These are phyloP conservation scores for Hibiscus syriacus DNA, from an alignment of 345 rosid species.

Conservation along the genomic window DNA sequence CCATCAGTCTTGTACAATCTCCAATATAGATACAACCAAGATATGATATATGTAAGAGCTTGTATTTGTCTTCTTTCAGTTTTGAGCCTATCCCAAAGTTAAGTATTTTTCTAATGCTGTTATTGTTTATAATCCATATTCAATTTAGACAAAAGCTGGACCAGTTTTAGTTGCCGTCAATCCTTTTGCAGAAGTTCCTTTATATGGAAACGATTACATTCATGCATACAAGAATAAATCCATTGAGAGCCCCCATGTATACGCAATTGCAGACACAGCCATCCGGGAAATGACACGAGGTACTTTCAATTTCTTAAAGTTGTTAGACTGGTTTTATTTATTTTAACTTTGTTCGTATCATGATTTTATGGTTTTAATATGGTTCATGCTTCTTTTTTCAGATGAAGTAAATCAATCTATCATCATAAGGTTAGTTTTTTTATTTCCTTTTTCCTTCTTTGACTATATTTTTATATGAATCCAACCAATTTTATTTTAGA, in stretches of 20 bases:
- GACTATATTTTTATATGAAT: not conserved
- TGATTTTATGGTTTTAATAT: conserved; percentile 16
- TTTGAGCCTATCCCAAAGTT: conserved; percentile 9
- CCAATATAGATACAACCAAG: conserved; percentile 75
- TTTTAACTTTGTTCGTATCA: not conserved
- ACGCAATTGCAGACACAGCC: conserved; percentile 91
- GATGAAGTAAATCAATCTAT: conserved; percentile 99
- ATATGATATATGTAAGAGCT: conserved; percentile 87
- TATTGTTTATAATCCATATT: conserved; percentile 15
- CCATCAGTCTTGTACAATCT: conserved; percentile 93
- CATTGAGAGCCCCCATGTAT: conserved; percentile 19
- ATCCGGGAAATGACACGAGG: conserved; percentile 97
- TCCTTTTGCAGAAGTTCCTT: conserved; percentile 88
- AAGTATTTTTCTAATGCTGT: conserved; percentile 8
- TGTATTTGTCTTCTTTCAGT: conserved; percentile 4
- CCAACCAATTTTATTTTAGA: not conserved
- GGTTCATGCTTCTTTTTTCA: conserved; percentile 29
- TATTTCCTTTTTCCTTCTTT: not conserved
- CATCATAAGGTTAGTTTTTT: conserved; percentile 83
- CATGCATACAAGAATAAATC: conserved; percentile 79
- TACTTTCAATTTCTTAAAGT: conserved; percentile 24
- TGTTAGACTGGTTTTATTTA: conserved; percentile 6
- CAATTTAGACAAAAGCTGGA: conserved; percentile 88
- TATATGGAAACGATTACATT: conserved; percentile 72
- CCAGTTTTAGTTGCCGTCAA: conserved; percentile 93